Evolutionary conservation across 345 rosid genomes (phyloP), one percentile per base, ranked within the genome.

Genomic region (Garcia nutans): DNA sequence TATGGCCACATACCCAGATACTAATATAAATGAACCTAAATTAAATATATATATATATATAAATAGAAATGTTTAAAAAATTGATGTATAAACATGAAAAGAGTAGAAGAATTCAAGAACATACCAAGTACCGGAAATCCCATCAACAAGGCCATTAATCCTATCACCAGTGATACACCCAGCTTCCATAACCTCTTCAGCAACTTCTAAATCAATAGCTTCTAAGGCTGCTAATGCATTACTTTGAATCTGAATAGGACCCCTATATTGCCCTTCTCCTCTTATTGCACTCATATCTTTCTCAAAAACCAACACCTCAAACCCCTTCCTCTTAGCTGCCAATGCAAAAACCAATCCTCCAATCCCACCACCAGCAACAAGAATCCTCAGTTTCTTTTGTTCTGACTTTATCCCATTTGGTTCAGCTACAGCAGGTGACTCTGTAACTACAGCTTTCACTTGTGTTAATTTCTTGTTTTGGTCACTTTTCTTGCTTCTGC

Each of bases 171-270:
- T 96, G 10, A 96, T 79, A 80, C 99, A 96, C 2, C 99, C 97
- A 70, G 89, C 91, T 65, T 67, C 82, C 96, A 96, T 77, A 73
- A 96, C 91, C 70, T 92, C 84, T 72, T 96, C 99, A 23, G 97
- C 97, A 70, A 93, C 96, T 68, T 83, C 91, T 83, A 80, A 76
- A 85, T 93, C 97, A 77, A 96, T 93, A 7, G 98, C 97, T 78
- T 96, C 99, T 74, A 96, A 83, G 82, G 97, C 99, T 78, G 99
- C 99, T 75, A 96, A 83, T 41, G 98, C 99, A 74, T 93, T 96
- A 76, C 98, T 96, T 80, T 93, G 99, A 57, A 96, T 77, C 85
- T 92, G 99, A 81, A 96, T 96, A 20, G 97, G 98, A 77, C 98
- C 99, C 70, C 99, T 90, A 77, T 92, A 93, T 71, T 96, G 93